Percentiles rank a stretch among this genome's conserved stretches.
Conservation (phyloP, 768 basidiomycete species). For the Calocera viscosa region DNA sequence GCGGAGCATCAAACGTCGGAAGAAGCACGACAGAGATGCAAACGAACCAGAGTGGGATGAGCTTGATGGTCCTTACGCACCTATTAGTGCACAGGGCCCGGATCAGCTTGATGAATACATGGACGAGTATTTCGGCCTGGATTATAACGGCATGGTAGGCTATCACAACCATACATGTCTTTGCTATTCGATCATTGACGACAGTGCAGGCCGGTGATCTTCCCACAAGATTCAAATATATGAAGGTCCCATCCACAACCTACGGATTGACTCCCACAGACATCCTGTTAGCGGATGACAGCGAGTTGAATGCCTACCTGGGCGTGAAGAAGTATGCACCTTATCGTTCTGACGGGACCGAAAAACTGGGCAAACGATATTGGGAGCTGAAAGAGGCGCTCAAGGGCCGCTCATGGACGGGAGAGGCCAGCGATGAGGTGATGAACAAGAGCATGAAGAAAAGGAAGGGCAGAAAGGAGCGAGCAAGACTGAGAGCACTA, state of each 20-base stretch:
- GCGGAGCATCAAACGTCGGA: constrained; percentile 3
- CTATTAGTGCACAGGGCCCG: constrained; percentile 85
- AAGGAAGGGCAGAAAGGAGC: constrained; percentile 28
- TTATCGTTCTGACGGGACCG: constrained; percentile 50
- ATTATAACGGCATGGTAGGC: constrained; percentile 90
- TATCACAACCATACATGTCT: neutral
- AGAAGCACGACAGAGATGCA: constrained; percentile 28
- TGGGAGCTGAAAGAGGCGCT: constrained; percentile 64
- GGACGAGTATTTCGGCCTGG: constrained; percentile 79
- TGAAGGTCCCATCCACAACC: constrained; percentile 45
- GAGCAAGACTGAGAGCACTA: constrained; percentile 18
- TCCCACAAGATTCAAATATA: constrained; percentile 88
- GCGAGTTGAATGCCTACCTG: constrained; percentile 85
- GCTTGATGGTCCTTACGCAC: constrained; percentile 21
- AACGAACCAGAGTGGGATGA: constrained; percentile 52
- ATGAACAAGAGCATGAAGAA: constrained; percentile 20
- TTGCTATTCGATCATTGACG: neutral
- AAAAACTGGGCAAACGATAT: constrained; percentile 53
- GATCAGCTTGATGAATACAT: constrained; percentile 73
- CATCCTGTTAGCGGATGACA: constrained; percentile 81
- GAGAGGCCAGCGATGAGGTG: neutral
- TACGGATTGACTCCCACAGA: constrained; percentile 72
- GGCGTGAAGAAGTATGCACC: constrained; percentile 84
- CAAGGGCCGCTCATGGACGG: constrained; percentile 18
- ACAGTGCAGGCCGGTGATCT: constrained; percentile 62